Base-by-base conservation (phyloP, 306 rosid species). In the Rosa persica region DNA sequence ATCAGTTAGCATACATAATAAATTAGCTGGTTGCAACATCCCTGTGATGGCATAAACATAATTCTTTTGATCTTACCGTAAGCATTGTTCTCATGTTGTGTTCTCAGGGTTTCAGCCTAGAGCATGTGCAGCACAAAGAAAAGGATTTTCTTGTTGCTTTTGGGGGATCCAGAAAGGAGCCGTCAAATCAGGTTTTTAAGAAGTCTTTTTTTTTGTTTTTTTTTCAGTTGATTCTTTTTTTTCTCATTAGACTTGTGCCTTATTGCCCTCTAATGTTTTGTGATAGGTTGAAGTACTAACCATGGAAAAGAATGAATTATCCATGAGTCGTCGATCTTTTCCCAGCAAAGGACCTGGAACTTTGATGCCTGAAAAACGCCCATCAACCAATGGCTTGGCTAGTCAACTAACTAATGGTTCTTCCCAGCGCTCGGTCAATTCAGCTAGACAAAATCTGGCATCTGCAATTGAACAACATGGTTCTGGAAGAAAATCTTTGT, bases 111-210 rank as follows among this genome's bases (percentile, higher is more conserved):
- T 94, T 94, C 92, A 94, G 96, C 86, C 81, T 94, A 77, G 96
- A 87, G 65, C 86, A 81, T 38, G 91, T 89, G 82, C 97, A 88
- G 80, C 94, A 88, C 83, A 92, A 94, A 83, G 97, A 94, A 74
- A 94, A 90, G 75, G 94, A 94, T 83, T 94, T 89, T 87, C 97
- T 94, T 72, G 92, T 94, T 79, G 97, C 97, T 69, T 94, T 94
- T 87, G 97, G 98, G 79, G 97, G 98, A 80, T 89, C 87, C 84
- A 94, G 86, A 81, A 94, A 92, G 82, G 98, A 94, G 77, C 85
- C 94, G 57, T 89, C 97, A 79, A 92, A 94, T 86, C 96, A 92
- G 98, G 98, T 94, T 64, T 34, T 44, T 67, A 22, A 73, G 74
- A 80, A 64, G 17, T 67, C 58, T 9, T 62, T 51, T 12, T 58